Conservation (phyloP, 805 yeast species). For the Torulaspora delbrueckii region DNA sequence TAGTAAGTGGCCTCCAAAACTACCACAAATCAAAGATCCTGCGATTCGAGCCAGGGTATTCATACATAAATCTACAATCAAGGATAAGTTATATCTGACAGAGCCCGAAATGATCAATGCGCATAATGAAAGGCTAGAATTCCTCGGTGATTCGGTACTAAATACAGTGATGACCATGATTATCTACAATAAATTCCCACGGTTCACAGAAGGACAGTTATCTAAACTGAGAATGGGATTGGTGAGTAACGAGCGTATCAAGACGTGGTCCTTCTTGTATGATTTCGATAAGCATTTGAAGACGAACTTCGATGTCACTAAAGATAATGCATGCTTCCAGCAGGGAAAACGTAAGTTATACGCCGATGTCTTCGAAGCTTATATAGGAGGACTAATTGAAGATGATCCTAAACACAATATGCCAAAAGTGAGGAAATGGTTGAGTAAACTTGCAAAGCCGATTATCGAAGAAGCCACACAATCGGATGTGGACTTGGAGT, state of each 20-base stretch:
- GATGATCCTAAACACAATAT: constrained; percentile 42
- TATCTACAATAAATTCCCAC: constrained; percentile 60
- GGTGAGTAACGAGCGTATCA: constrained; percentile 67
- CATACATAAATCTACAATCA: constrained; percentile 70
- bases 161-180: constrained; percentile 68
- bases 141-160: constrained; percentile 82
- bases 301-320: constrained; percentile 40
- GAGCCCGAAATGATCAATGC: constrained; percentile 52
- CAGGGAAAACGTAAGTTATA: constrained; percentile 61
- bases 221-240: constrained; percentile 64
- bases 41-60: constrained; percentile 66
- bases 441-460: constrained; percentile 47
- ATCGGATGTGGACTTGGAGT: constrained; percentile 27
- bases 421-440: constrained; percentile 52
- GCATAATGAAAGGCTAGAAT: constrained; percentile 86
- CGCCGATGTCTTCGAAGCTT: constrained; percentile 93
- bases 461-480: constrained; percentile 31
- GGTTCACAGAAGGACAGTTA: constrained; percentile 74
- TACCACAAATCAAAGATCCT: constrained; percentile 63
- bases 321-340: constrained; percentile 31
- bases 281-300: constrained; percentile 56
- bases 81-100: constrained; percentile 52
- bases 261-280: constrained; percentile 65
- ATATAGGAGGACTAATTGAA: constrained; percentile 80
- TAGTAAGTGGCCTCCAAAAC: constrained; percentile 52